Evolutionary conservation across 305 asterid genomes (phyloP).

Genomic region (Plantago rigida): DNA sequence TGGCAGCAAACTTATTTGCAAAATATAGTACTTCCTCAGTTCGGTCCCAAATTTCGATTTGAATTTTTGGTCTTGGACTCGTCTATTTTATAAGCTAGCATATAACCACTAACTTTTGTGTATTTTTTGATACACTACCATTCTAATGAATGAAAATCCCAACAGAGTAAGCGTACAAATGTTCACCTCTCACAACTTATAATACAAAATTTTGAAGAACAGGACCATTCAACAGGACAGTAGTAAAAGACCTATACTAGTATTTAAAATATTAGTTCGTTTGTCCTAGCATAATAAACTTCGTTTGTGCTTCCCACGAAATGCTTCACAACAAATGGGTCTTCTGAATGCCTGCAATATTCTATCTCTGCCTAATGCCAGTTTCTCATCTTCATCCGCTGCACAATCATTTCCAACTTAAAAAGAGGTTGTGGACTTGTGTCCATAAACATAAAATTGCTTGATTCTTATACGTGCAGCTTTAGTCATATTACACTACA

Average conservation of each 20-base stretch:
- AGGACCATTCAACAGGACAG: not conserved
- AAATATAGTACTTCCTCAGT: no score
- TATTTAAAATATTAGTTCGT: constrained; percentile 4
- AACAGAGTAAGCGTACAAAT: not conserved
- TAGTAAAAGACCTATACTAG: constrained; percentile 5
- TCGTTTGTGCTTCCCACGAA: constrained; percentile 2
- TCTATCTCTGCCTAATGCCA: not conserved
- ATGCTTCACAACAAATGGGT: not conserved
- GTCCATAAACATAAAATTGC: not conserved
- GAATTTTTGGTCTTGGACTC: no score
- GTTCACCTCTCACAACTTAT: constrained; percentile 1
- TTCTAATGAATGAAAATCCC: not conserved
- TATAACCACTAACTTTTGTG: no score
- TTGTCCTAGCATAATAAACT: not conserved
- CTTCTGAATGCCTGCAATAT: constrained; percentile 2
- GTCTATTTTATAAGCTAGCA: no score
- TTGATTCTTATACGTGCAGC: no score
- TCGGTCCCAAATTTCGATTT: no score
- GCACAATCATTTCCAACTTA: not conserved
- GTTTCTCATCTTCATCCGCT: not conserved
- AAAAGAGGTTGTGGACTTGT: not conserved
- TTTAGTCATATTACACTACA: not conserved
- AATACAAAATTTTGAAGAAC: constrained; percentile 4
- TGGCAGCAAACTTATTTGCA: no score
- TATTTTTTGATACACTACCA: not conserved